phyloP scores from a whole-genome alignment of 768 basidiomycete genomes.

The Epithele typhae region DNA sequence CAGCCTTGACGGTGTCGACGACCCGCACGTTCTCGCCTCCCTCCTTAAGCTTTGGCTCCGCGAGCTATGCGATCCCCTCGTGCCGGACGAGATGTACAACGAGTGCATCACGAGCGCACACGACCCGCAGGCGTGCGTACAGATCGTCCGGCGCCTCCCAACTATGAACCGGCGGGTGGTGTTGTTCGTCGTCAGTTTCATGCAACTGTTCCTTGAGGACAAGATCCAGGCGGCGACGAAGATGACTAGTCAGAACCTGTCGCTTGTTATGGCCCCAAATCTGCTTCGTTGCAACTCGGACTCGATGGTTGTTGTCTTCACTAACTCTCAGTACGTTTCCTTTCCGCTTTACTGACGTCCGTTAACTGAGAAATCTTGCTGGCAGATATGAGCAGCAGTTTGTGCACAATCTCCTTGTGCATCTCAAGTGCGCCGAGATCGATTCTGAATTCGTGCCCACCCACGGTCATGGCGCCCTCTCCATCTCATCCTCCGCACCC shows the following conservation, averaged over 20 bases:
- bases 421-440: constrained; percentile 72
- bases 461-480: constrained; percentile 75
- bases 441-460: constrained; percentile 74
- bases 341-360: background rate
- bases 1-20: constrained; percentile 83
- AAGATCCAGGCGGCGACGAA: constrained; percentile 70
- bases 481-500: constrained; percentile 28
- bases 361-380: background rate
- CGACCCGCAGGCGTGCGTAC: constrained; percentile 65
- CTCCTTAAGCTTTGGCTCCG: constrained; percentile 92
- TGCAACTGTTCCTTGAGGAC: constrained; percentile 84
- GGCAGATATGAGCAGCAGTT: constrained; percentile 91
- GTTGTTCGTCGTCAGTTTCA: constrained; percentile 84
- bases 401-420: constrained; percentile 76
- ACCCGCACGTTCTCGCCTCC: constrained; percentile 86
- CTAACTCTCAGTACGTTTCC: constrained; percentile 77
- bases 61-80: constrained; percentile 87
- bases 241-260: constrained; percentile 87
- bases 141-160: constrained; percentile 73
- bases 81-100: constrained; percentile 90
- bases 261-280: constrained; percentile 91
- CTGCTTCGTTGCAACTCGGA: constrained; percentile 82
- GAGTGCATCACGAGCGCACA: constrained; percentile 73
- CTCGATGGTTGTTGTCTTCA: constrained; percentile 85
- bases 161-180: constrained; percentile 84